Base-by-base conservation (phyloP, 78 protist species). In the Cavenderia fasciculata region DNA sequence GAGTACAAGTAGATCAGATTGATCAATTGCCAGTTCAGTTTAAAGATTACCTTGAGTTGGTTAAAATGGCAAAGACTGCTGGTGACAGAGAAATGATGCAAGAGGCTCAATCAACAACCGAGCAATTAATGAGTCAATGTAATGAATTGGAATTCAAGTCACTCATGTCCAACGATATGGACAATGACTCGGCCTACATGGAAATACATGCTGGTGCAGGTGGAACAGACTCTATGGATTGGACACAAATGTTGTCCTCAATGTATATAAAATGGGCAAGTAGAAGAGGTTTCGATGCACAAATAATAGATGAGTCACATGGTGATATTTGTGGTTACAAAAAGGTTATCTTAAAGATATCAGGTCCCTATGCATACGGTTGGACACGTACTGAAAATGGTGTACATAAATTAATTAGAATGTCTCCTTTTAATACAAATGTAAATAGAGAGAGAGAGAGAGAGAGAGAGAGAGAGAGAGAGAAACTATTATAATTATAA, bases 371-470 rank as follows among this genome's bases (percentile, higher is more conserved):
- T 56, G 97, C 87, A 49, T 95, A 43, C 82, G 87, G 87, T 1
- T n/a, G 59, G 61, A 63, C 96, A 41, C 49, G 86, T 41, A 52
- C 59, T 23, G 99, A 97, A 52, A 49, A 38, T 10, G 99, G 99
- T 14, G 85, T 92, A 21, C 99, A 97, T 33, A 96, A 96, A 5
- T 93, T 97, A 31, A 98, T 96, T 73, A 90, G 99, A 36, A 90
- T 97, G 0, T 97, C 98, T 5, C 96, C 47, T 14, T 96, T 96
- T 2, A 97, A 96, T 62, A 2, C 59, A 10, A 25, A 10, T 14
- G 98, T 96, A 36, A 29, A 95, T 29, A 85, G 85, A 18, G 96
- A 95, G 74, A 94, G 96, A 11, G 38, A 70, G n/a, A n/a, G n/a
- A n/a, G n/a, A n/a, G n/a, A n/a, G n/a, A n/a, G n/a, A n/a, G n/a